phyloP scores from a whole-genome alignment of 2,329 filamentous ascomycete genomes.

The Ophiostoma triangulosporum region DNA sequence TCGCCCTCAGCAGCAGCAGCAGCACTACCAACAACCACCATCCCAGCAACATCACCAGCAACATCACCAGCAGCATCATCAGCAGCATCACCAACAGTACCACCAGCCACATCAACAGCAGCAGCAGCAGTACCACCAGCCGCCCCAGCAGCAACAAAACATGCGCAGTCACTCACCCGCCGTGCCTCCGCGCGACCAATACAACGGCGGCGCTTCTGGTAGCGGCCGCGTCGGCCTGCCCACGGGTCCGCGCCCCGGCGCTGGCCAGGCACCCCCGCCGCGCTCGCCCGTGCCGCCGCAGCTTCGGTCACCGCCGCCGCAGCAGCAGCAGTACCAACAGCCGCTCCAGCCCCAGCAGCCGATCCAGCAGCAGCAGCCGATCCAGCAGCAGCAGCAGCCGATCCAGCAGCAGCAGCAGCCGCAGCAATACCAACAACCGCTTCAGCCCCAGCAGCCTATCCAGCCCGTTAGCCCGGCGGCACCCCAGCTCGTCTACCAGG shows the following conservation, averaged over 20 bases:
- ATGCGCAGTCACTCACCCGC: constrained; percentile 25
- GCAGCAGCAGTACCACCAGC: constrained; percentile 6
- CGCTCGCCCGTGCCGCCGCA: constrained; percentile 1
- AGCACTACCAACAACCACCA: background rate
- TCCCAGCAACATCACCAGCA: background rate
- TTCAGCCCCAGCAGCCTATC: background rate
- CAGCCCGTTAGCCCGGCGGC: background rate
- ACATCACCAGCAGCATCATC: constrained; percentile 14
- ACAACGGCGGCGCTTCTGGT: background rate
- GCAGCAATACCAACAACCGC: background rate
- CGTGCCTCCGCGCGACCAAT: background rate
- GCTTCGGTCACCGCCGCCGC: background rate
- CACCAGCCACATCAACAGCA: constrained; percentile 8
- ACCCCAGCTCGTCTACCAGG: constrained; percentile 10
- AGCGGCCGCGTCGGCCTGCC: background rate
- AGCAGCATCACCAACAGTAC: constrained; percentile 28
- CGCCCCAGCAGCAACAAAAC: constrained; percentile 15
- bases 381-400: background rate
- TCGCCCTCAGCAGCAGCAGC: constrained; percentile 9
- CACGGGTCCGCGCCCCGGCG: background rate
- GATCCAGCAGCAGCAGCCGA: no score
- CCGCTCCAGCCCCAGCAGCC: background rate
- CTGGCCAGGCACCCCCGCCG: background rate
- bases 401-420: background rate
- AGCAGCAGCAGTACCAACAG: background rate